phyloP scores from a whole-genome alignment of 1,284 basidiomycete species.

The Malassezia sympodialis region DNA sequence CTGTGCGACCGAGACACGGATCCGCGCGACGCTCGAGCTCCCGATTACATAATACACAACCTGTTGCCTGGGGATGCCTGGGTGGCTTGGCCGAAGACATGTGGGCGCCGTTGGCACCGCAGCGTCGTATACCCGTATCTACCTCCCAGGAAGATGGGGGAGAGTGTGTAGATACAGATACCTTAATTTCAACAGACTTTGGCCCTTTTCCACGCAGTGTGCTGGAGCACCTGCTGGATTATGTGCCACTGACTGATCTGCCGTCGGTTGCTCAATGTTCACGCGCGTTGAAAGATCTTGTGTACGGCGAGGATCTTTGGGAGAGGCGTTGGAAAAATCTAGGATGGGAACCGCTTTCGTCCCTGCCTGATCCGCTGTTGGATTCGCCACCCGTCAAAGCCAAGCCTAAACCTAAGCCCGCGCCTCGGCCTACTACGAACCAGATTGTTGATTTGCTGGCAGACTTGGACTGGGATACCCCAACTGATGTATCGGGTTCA shows the following conservation, averaged over 20 bases:
- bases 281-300: background rate
- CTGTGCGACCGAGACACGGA: background rate
- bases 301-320: conserved; percentile 12
- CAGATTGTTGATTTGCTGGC: conserved; percentile 7
- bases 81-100: background rate
- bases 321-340: conserved; percentile 3
- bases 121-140: background rate
- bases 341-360: background rate
- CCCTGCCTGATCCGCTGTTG: conserved; percentile 2
- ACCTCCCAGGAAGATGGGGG: background rate
- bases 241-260: conserved; percentile 8
- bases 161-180: background rate
- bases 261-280: background rate
- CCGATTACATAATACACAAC: background rate
- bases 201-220: background rate
- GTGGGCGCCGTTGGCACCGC: conserved; percentile 11
- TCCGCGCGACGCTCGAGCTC: background rate
- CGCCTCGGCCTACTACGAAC: background rate
- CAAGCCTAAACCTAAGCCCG: background rate
- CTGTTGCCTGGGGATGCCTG: background rate
- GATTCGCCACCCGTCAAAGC: conserved; percentile 1
- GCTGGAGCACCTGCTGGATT: background rate
- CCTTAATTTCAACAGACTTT: background rate
- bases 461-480: conserved; percentile 4
- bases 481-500: background rate